Evolutionary conservation across 257 asterid species (phyloP).

Genomic region (Solanum boliviense): DNA sequence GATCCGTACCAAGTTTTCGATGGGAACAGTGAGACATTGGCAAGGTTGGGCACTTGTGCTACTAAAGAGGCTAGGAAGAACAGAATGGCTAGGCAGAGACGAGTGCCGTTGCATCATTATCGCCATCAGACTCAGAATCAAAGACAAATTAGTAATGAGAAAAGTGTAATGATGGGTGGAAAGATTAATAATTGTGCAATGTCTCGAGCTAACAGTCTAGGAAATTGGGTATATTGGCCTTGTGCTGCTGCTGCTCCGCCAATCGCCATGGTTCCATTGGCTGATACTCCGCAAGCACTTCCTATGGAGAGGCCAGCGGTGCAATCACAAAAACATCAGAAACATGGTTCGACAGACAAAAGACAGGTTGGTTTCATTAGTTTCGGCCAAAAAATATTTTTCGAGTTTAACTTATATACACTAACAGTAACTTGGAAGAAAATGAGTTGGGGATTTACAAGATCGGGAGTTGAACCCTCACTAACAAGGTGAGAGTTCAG

Average conservation of each 20-base stretch:
- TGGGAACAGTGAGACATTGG: constrained; percentile 34
- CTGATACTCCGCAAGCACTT: constrained; percentile 12
- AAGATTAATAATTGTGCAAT: constrained; percentile 4
- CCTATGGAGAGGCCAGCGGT: constrained; percentile 2
- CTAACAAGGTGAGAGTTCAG: neutral
- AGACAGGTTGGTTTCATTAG: constrained; percentile 7
- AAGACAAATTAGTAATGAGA: neutral
- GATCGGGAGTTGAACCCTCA: neutral
- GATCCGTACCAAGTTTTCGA: constrained; percentile 33
- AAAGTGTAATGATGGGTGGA: neutral
- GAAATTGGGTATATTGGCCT: constrained; percentile 48
- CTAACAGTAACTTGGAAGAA: neutral
- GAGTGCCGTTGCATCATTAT: constrained; percentile 32
- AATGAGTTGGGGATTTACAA: neutral
- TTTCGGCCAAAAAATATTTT: neutral
- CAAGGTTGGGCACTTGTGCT: constrained; percentile 51
- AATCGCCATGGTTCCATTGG: neutral
- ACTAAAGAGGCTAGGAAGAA: constrained; percentile 92
- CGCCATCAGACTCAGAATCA: constrained; percentile 11
- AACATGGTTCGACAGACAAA: constrained; percentile 23
- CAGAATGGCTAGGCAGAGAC: constrained; percentile 82
- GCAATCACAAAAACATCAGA: constrained; percentile 22
- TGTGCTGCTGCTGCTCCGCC: constrained; percentile 10
- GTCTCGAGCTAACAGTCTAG: constrained; percentile 10
- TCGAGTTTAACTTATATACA: neutral